Conservation (phyloP, 345 rosid genomes). For the Euphorbia lathyris region DNA sequence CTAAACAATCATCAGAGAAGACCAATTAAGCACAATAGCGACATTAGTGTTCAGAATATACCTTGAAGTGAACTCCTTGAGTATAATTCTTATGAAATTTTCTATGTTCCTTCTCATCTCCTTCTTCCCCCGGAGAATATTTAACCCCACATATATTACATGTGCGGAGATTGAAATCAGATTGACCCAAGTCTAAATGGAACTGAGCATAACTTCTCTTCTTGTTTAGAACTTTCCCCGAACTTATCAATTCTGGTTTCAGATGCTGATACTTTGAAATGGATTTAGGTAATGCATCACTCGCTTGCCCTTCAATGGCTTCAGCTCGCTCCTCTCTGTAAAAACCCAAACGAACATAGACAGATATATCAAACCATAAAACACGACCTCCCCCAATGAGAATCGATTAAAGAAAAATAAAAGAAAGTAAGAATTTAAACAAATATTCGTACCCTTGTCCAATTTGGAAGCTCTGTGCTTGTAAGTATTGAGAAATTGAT, state of each 20-base stretch:
- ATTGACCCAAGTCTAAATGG: conserved; percentile 79
- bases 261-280: conserved; percentile 8
- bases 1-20: background rate
- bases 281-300: conserved; percentile 7
- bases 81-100: conserved; percentile 60
- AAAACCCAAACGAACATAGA: background rate
- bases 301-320: conserved; percentile 13
- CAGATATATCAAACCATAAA: background rate
- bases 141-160: conserved; percentile 56
- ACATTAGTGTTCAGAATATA: too few species aligned
- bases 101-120: conserved; percentile 72
- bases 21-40: background rate
- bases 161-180: conserved; percentile 69
- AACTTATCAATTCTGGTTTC: conserved; percentile 21
- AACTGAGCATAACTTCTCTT: conserved; percentile 79
- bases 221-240: conserved; percentile 42
- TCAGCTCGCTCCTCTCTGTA: conserved; percentile 13
- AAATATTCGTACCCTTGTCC: conserved; percentile 7
- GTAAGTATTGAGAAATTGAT: conserved; percentile 44
- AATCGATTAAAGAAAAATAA: background rate
- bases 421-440: too few species aligned
- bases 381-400: too few species aligned
- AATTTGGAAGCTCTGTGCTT: conserved; percentile 39
- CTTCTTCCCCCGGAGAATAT: conserved; percentile 69
- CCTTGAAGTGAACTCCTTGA: conserved; percentile 74